Conservation (phyloP, 768 basidiomycete species). For the Trametes maxima region DNA sequence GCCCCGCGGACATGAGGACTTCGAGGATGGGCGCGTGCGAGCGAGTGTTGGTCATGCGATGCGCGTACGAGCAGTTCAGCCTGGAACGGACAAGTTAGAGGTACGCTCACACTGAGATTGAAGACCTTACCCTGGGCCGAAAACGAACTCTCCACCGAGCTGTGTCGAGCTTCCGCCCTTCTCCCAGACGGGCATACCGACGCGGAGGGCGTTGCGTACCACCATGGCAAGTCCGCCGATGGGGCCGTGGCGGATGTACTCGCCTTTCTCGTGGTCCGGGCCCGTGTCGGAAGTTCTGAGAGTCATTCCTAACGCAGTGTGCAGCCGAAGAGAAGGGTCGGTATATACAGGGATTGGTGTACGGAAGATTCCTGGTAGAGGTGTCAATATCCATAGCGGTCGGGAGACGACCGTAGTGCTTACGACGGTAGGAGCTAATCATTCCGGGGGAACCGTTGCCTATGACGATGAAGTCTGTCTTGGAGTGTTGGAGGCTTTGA, state of each 20-base stretch:
- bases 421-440: constrained; percentile 73
- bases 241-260: constrained; percentile 66
- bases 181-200: constrained; percentile 82
- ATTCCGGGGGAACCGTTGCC: constrained; percentile 77
- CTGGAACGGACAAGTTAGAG: constrained; percentile 38
- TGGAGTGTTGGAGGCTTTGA: constrained; percentile 48
- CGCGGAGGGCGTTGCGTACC: constrained; percentile 65
- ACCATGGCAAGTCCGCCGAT: constrained; percentile 76
- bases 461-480: constrained; percentile 70
- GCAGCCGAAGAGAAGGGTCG: constrained; percentile 70
- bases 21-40: constrained; percentile 74
- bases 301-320: constrained; percentile 79
- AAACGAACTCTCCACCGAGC: constrained; percentile 88
- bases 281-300: constrained; percentile 46
- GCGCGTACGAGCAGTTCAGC: constrained; percentile 69
- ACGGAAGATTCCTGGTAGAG: constrained; percentile 59
- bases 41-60: constrained; percentile 80
- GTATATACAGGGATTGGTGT: constrained; percentile 78
- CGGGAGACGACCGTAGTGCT: constrained; percentile 28
- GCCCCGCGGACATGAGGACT: constrained; percentile 66
- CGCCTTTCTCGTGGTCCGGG: constrained; percentile 45
- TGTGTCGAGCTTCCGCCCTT: constrained; percentile 76
- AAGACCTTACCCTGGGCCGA: constrained; percentile 56
- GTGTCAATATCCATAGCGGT: neutral
- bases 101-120: neutral